A percentile compares a stretch with the other conserved stretches of the same genome.
Conservation (phyloP, 768 basidiomycete species). For the Russula sp. region DNA sequence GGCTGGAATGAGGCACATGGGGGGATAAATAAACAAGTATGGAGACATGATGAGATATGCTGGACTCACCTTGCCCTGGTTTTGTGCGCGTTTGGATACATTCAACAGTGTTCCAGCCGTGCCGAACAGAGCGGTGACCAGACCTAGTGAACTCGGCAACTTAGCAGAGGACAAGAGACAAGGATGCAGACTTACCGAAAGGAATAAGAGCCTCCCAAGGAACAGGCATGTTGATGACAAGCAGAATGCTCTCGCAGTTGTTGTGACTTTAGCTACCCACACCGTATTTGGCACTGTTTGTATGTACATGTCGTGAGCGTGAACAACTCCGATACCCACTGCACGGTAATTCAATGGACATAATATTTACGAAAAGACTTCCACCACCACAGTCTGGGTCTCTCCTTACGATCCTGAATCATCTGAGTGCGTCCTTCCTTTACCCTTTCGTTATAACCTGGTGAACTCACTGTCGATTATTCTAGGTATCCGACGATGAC, state of each 20-base stretch:
- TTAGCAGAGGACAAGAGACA: not conserved
- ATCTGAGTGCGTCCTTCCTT: slow-evolving; percentile 49
- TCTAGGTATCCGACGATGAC: slow-evolving; percentile 65
- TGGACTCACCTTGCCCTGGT: slow-evolving; percentile 77
- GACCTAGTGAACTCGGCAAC: slow-evolving; percentile 46
- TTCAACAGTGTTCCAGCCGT: slow-evolving; percentile 86
- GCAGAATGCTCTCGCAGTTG: not conserved
- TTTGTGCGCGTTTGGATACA: slow-evolving; percentile 73
- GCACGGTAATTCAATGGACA: too few species aligned
- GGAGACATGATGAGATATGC: not conserved
- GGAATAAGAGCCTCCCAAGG: slow-evolving; percentile 98
- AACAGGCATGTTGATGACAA: slow-evolving; percentile 68
- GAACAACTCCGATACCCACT: too few species aligned
- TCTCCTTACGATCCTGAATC: slow-evolving; percentile 48
- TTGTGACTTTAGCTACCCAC: too few species aligned
- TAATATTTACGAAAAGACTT: too few species aligned
- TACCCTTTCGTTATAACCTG: slow-evolving; percentile 23
- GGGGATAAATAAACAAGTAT: slow-evolving; percentile 12
- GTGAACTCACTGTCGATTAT: not conserved
- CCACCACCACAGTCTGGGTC: too few species aligned
- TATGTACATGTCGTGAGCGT: too few species aligned
- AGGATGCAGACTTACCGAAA: slow-evolving; percentile 55
- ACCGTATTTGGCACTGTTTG: slow-evolving; percentile 25
- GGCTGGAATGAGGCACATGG: slow-evolving; percentile 46
- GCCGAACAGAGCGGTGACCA: slow-evolving; percentile 85